These are phyloP conservation scores for Byssochlamys sp. DNA, from an alignment of 2,329 filamentous ascomycete genomes.

Conservation along the genomic window DNA sequence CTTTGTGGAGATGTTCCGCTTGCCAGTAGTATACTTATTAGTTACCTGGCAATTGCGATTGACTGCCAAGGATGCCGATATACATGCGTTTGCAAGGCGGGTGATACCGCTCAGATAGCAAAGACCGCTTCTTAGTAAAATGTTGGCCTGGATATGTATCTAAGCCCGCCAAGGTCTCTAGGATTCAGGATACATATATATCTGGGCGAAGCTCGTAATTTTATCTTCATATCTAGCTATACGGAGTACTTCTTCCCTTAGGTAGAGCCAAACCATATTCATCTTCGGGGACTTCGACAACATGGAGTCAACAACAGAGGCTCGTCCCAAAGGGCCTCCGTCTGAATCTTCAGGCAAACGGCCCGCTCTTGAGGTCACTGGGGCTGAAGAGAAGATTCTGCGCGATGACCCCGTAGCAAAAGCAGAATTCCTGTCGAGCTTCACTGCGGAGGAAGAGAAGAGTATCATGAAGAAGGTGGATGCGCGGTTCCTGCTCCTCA, in stretches of 20 bases:
- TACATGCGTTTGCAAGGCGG: not conserved
- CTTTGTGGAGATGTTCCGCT: not conserved
- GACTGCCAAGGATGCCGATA: not conserved
- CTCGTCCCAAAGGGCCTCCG: not conserved
- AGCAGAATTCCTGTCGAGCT: conserved; percentile 27
- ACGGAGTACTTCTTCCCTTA: not conserved
- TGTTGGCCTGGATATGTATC: not conserved
- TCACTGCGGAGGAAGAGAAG: conserved; percentile 30
- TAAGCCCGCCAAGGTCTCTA: not conserved
- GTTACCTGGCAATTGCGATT: not conserved
- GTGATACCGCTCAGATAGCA: not conserved
- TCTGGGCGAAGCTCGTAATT: not conserved
- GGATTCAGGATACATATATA: not conserved
- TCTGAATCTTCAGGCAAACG: not conserved
- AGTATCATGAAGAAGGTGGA: conserved; percentile 35
- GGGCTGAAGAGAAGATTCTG: not conserved
- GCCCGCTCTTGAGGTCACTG: not conserved
- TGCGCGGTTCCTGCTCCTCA: conserved; percentile 27
- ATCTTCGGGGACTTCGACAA: not conserved
- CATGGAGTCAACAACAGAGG: not conserved
- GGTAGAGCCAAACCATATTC: not conserved
- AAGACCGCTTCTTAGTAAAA: not conserved
- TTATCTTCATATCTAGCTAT: no score
- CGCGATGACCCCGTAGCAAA: conserved; percentile 12
- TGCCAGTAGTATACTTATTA: not conserved